Base-by-base conservation (phyloP, 2,329 filamentous ascomycete genomes). In the Alternaria tenuissima region DNA sequence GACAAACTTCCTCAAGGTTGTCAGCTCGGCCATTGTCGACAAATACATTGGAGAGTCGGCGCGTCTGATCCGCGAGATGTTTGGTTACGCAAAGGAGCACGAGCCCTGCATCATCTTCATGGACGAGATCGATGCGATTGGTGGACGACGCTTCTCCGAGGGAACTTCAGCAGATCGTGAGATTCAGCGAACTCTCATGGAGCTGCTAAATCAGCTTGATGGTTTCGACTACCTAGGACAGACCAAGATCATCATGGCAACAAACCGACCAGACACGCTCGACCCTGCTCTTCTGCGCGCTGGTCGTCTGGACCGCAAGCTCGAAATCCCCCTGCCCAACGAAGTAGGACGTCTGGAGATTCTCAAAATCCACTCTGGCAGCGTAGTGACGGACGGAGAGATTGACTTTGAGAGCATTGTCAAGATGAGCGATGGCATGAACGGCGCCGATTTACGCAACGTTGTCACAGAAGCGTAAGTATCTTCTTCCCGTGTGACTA, bases 31-130 rank as follows among this genome's bases (percentile, higher is more conserved):
- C 28, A 99, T 99, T 75, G 95, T 99, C 65, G 96, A 99, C 85
- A 99, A 99, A 81, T 99, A 99, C 78, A 99, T 99, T 67, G 95
- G 95, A 80, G 95, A 99, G 82, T 99, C 95, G 11, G 95, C 95
- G 38, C 91, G 96, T 68, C 85, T 99, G 68, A 99, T 99, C 75
- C 90, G 95, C 79, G 95, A 99, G 81, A 99, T 99, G 96, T 99
- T 99, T 76, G 96, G 95, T 59, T 99, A 99, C 76, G 95, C 96
- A 74, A 98, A 97, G 82, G 96, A 99, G 80, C 95, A 99, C 80
- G 95, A 99, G 81, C 95, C 95, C 39, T 99, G 95, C 80, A 99
- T 99, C 80, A 99, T 99, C 82, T 99, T 99, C 87, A 99, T 99
- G 95, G 96, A 99, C 85, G 95, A 99, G 82, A 99, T 99, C 77